Evolutionary conservation across 2,329 filamentous ascomycete species (phyloP), one percentile per base, ranked within the genome.

Genomic region (Fusarium tricinctum): DNA sequence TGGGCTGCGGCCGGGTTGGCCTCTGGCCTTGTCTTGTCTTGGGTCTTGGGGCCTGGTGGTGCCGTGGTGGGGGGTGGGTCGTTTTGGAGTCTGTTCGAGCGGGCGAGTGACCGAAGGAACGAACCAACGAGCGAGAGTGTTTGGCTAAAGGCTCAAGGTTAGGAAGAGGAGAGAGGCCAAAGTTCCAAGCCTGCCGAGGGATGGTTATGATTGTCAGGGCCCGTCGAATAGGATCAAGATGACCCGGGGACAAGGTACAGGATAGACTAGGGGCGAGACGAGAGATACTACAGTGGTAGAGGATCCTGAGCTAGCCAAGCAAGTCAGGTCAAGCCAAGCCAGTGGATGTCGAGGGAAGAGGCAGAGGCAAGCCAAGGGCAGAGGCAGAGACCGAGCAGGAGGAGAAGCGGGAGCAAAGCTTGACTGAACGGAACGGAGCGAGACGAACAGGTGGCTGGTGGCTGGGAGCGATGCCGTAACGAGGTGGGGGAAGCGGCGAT

Each of bases 401-500:
- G 35, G 17, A 38, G 35, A 10, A 38, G 19, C 35, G 35, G 35
- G 35, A 47, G 35, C 30, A 56, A 55, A 61, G 58, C 58, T 62
- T 61, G 56, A 58, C 40, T 54, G 30, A 46, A 54, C 57, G 39
- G 33, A 65, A 46, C 53, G 33, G 59, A 56, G 48, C 58, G 17
- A 46, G 48, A 66, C 48, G 49, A 68, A 61, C 63, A 14, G 70
- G 69, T 70, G 69, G 69, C 63, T 74, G 72, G 71, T 74, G 71
- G 71, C 71, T 74, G 70, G 72, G 69, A 70, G 68, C 55, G 72
- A 69, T 74, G 70, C 72, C 70, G 72, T 70, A 74, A 73, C 68
- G 49, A 71, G 72, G 71, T 73, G 71, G 72, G 71, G 72, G 72
- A 73, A 63, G 68, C 60, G 58, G 59, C 68, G 68, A 61, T 70